A percentile compares a stretch with the other conserved stretches of the same genome.
Evolutionary conservation across 441 rosid species (phyloP).

Genomic region (Metrosideros polymorpha): DNA sequence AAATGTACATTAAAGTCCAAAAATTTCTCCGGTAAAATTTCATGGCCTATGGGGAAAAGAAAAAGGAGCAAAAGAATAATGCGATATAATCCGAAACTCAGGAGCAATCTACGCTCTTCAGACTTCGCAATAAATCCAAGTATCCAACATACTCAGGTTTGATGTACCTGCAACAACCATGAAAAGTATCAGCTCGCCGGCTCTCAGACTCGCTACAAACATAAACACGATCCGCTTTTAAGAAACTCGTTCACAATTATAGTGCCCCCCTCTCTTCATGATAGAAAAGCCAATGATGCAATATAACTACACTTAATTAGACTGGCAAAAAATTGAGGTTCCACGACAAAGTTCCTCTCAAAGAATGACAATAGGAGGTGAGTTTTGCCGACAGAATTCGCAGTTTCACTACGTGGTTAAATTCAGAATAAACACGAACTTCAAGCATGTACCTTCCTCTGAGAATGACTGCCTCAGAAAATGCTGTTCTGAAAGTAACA

Average conservation of each 20-base stretch:
- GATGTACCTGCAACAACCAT: slow-evolving; percentile 46
- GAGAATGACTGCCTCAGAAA: neutral
- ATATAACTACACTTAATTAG: neutral
- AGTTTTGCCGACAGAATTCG: neutral
- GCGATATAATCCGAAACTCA: slow-evolving; percentile 3
- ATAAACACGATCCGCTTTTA: neutral
- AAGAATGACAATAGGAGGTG: neutral
- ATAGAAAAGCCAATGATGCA: neutral
- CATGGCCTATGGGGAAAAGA: too few relatives aligned
- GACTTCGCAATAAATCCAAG: slow-evolving; percentile 48
- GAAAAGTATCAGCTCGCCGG: neutral
- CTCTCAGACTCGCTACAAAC: neutral
- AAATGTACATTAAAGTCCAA: too few relatives aligned
- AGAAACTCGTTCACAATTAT: neutral
- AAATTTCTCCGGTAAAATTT: too few relatives aligned
- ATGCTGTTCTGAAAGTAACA: neutral
- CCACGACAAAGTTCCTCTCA: neutral
- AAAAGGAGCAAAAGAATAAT: too few relatives aligned
- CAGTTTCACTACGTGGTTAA: neutral
- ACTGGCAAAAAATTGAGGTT: neutral
- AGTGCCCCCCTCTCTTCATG: neutral
- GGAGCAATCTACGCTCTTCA: slow-evolving; percentile 65
- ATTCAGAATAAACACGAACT: neutral
- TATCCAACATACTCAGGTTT: slow-evolving; percentile 57
- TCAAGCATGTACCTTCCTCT: neutral